Percentiles rank a stretch among this genome's conserved stretches.
These are phyloP conservation scores for Zygosaccharomyces siamensis DNA, from an alignment of 805 yeast genomes.

Conservation along the genomic window DNA sequence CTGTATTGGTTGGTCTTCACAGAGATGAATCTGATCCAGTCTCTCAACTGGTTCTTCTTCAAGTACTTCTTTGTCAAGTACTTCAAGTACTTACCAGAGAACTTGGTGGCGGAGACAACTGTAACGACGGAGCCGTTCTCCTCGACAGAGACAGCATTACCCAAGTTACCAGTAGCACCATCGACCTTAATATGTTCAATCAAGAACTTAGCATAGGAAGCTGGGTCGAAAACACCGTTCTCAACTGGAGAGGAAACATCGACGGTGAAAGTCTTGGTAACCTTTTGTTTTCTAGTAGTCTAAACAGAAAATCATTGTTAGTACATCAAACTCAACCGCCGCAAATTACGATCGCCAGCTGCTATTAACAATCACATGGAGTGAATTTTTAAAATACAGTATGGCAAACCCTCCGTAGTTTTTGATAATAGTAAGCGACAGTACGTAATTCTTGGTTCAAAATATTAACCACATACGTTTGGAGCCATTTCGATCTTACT, in stretches of 20 bases:
- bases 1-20: slow-evolving; percentile 93
- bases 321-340: slow-evolving; percentile 7
- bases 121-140: slow-evolving; percentile 88
- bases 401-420: slow-evolving; percentile 17
- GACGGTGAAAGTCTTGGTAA: slow-evolving; percentile 85
- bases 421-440: slow-evolving; percentile 15
- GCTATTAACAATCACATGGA: slow-evolving; percentile 38
- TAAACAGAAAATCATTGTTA: slow-evolving; percentile 30
- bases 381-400: slow-evolving; percentile 27
- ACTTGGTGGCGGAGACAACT: slow-evolving; percentile 83
- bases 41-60: slow-evolving; percentile 99
- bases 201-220: slow-evolving; percentile 95
- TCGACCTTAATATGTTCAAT: slow-evolving; percentile 99
- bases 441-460: slow-evolving; percentile 7
- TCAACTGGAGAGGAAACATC: slow-evolving; percentile 97
- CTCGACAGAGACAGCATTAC: slow-evolving; percentile 85
- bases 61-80: slow-evolving; percentile 99
- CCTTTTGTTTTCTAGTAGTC: slow-evolving; percentile 81
- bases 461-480: slow-evolving; percentile 60
- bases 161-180: slow-evolving; percentile 93
- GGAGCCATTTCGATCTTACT: slow-evolving; percentile 65
- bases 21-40: slow-evolving; percentile 99
- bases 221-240: slow-evolving; percentile 96
- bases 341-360: slow-evolving; percentile 32
- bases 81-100: slow-evolving; percentile 99